Conservation (phyloP, 495 filamentous ascomycete genomes). For the Chaetomium cochliodes region DNA sequence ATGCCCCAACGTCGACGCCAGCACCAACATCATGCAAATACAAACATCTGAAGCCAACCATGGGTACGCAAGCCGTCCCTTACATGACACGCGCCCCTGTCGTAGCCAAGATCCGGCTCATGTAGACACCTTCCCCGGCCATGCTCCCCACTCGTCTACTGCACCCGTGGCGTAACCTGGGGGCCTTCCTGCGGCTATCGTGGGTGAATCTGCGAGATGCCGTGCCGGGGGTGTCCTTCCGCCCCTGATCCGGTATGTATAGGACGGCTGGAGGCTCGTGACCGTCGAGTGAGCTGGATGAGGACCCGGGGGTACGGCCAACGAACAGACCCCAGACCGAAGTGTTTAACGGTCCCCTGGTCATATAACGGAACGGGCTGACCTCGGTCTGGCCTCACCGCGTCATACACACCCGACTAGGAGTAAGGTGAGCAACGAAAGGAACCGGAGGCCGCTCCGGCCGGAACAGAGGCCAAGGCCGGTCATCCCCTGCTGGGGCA, state of each 20-base stretch:
- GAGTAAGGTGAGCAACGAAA: not conserved
- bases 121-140: conserved; percentile 3
- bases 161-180: not conserved
- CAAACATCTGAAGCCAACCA: not conserved
- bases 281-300: no score
- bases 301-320: not conserved
- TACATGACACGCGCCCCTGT: conserved; percentile 4
- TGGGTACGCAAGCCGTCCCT: not conserved
- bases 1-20: not conserved
- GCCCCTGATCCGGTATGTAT: not conserved
- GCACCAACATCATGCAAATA: not conserved
- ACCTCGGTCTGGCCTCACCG: not conserved
- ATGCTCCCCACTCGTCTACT: not conserved
- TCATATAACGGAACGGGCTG: not conserved
- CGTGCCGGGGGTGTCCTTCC: not conserved
- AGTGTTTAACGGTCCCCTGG: no score
- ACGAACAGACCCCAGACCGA: no score
- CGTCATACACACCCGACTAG: not conserved
- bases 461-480: not conserved
- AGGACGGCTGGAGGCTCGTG: not conserved
- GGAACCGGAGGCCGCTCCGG: not conserved
- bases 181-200: not conserved
- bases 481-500: not conserved
- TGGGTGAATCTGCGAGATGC: conserved; percentile 3
- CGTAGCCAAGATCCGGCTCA: conserved; percentile 8